Evolutionary conservation across 2,329 filamentous ascomycete genomes (phyloP), one percentile per base, ranked within the genome.

Genomic region (Claviceps maximensis): DNA sequence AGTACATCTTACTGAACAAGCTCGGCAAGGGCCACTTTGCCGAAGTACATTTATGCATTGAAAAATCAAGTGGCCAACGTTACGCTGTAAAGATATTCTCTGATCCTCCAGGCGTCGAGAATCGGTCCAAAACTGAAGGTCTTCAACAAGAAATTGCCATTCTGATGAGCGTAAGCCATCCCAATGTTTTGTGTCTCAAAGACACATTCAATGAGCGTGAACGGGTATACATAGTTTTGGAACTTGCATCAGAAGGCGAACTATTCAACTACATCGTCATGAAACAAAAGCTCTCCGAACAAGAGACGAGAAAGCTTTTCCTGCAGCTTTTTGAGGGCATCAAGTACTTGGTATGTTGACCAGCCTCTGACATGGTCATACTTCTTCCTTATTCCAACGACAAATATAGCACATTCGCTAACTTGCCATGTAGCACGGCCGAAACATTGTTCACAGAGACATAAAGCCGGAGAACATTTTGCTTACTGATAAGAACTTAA

Each of bases 381-480:
- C 19, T 10, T 29, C 25, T n/a, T 25, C 13, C 9, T 13, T 10
- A 12, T 10, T 33, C 13, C 31, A 33, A 29, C n/a, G 13, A 15
- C 17, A 12, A 8, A 29, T 2, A 10, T 4, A 31, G n/a, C n/a
- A 25, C 36, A 27, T 31, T 13, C 17, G 31, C 29, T 55, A 42
- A 55, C 44, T n/a, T 6, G 15, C 33, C 21, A 7, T n/a, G 36
- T 54, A 96, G 91, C 93, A 98, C 66, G 93, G 97, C 56, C 87
- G 93, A 57, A 94, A 93, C 62, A 95, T 98, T 66, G 90, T 97
- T 5, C 93, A 98, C 67, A 86, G 93, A 54, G 93, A 98, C 62
- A 96, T 98, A 70, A 97, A 96, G 69, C 91, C 90, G 0, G 91
- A 97, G 65, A 97, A 97, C 62, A 97, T 98, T 36, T 72, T 98